Evolutionary conservation across 345 rosid genomes (phyloP).

Genomic region (Lepidium sativum): DNA sequence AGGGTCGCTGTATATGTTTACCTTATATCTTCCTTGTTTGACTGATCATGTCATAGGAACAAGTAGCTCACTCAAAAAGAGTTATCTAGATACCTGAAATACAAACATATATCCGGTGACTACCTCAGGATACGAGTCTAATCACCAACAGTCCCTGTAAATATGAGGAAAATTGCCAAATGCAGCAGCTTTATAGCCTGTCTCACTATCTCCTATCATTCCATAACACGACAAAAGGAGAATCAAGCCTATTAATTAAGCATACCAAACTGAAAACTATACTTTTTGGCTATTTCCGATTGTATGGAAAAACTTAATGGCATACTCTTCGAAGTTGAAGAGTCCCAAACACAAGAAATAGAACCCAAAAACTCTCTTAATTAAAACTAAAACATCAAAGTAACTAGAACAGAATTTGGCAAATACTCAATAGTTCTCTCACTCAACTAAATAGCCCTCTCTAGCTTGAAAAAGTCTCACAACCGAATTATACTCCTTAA

Average conservation of each 20-base stretch:
- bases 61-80: conserved; percentile 64
- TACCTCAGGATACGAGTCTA: not conserved
- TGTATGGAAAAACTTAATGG: not conserved
- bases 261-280: not conserved
- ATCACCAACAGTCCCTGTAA: not conserved
- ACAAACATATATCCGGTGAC: conserved; percentile 25
- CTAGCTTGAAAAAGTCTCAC: not conserved
- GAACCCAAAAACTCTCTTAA: not conserved
- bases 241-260: not conserved
- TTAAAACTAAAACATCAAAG: not conserved
- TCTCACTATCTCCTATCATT: not conserved
- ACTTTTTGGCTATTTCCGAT: not conserved
- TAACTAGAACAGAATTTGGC: not conserved
- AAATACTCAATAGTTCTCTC: not conserved
- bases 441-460: not conserved
- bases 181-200: conserved; percentile 70
- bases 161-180: conserved; percentile 35
- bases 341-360: not conserved
- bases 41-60: conserved; percentile 31
- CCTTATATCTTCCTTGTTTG: not conserved
- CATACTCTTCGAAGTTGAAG: not conserved
- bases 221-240: not conserved
- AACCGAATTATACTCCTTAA: not conserved
- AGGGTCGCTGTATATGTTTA: not conserved
- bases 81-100: conserved; percentile 41